Conservation (phyloP, 768 basidiomycete species). For the Boletus vermiculosoides region DNA sequence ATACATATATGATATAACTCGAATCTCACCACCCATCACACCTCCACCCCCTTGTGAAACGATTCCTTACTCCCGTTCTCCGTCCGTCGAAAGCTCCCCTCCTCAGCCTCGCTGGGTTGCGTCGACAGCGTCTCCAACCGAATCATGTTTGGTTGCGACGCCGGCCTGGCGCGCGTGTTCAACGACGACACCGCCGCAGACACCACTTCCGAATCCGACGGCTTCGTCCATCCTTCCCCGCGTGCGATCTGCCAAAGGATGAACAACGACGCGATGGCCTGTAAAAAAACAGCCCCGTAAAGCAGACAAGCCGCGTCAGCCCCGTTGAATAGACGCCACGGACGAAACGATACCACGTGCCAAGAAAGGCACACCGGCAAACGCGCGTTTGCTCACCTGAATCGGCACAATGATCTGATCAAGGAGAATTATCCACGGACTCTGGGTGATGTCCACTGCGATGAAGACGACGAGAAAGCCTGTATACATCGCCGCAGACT, state of each 20-base stretch:
- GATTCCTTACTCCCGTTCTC: not conserved
- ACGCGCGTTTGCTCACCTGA: constrained; percentile 4
- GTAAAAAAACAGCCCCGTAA: not conserved
- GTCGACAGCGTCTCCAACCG: not conserved
- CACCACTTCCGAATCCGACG: not conserved
- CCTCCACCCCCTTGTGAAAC: not conserved
- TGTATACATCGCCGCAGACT: constrained; percentile 46
- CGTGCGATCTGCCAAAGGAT: constrained; percentile 40
- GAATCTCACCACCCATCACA: not conserved
- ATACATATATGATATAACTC: not conserved
- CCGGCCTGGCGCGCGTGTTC: not conserved
- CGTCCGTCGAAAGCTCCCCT: not conserved
- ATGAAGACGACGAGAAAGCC: constrained; percentile 41
- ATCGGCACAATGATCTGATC: constrained; percentile 16
- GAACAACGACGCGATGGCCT: constrained; percentile 40
- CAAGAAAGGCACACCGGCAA: not conserved
- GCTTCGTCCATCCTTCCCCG: constrained; percentile 34
- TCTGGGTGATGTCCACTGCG: constrained; percentile 23
- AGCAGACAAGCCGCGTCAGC: not conserved
- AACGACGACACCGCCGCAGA: not conserved
- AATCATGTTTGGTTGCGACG: not conserved
- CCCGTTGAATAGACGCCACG: not conserved
- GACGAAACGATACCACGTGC: not conserved
- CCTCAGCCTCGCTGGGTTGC: not conserved
- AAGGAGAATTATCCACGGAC: constrained; percentile 43